Percentiles rank a stretch among this genome's conserved stretches.
These are phyloP conservation scores for Penicillium robsamsonii DNA, from an alignment of 495 filamentous ascomycete species.

Conservation along the genomic window DNA sequence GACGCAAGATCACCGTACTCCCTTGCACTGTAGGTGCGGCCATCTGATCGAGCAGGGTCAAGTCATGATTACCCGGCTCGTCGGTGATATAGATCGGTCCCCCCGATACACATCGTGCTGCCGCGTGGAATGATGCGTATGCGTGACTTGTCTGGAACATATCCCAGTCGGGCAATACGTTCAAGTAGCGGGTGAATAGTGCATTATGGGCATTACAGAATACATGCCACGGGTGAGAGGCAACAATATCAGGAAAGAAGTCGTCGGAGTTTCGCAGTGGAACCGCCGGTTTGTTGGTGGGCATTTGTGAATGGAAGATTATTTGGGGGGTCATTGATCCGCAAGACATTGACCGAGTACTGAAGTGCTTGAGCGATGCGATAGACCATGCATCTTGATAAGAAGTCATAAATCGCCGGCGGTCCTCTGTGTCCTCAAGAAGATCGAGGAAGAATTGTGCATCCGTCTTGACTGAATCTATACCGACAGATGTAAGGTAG, in stretches of 20 bases:
- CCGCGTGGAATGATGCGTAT: conserved; percentile 80
- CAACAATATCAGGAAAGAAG: conserved; percentile 78
- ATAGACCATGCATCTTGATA: conserved; percentile 89
- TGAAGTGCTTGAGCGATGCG: conserved; percentile 72
- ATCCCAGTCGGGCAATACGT: conserved; percentile 91
- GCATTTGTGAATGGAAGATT: conserved; percentile 79
- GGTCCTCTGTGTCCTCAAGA: conserved; percentile 61
- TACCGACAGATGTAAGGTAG: conserved; percentile 64
- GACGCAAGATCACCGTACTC: conserved; percentile 73
- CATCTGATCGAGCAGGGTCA: conserved; percentile 73
- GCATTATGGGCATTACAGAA: conserved; percentile 91
- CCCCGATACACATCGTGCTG: conserved; percentile 83
- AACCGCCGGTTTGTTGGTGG: conserved; percentile 63
- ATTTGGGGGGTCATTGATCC: conserved; percentile 85
- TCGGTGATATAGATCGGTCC: conserved; percentile 95
- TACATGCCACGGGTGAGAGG: conserved; percentile 88
- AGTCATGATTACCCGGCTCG: conserved; percentile 73
- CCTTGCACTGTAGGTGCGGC: conserved; percentile 63
- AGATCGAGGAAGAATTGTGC: conserved; percentile 85
- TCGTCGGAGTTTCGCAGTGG: conserved; percentile 89
- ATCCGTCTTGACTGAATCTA: conserved; percentile 88
- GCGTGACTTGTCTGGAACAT: conserved; percentile 93
- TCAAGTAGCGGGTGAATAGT: conserved; percentile 72
- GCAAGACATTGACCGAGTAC: conserved; percentile 77
- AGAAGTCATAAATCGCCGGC: conserved; percentile 63